These are phyloP conservation scores for Phascolomyces articulosus DNA, from an alignment of 371 early-diverging fungal genomes.

Conservation along the genomic window DNA sequence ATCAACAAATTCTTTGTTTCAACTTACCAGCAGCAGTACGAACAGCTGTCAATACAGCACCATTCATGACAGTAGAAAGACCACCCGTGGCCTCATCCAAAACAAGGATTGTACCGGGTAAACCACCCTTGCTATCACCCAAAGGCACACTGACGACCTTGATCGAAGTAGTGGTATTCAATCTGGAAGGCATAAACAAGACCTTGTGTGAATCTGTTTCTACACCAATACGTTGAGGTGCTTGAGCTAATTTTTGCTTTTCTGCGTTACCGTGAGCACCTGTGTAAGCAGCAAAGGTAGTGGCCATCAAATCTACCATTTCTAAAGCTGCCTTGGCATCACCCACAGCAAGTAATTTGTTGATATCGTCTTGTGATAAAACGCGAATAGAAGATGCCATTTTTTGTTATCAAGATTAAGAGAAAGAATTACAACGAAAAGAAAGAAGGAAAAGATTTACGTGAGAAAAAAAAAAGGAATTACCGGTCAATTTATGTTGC, in stretches of 20 bases:
- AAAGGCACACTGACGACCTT: conserved; percentile 63
- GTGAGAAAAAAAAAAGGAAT: conserved; percentile 6
- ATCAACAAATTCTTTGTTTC: too few relatives aligned
- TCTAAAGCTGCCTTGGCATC: conserved; percentile 22
- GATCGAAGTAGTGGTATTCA: conserved; percentile 53
- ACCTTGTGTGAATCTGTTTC: conserved; percentile 46
- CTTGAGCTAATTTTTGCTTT: conserved; percentile 43
- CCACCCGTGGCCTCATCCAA: conserved; percentile 54
- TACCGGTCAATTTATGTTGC: neutral
- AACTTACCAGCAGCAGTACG: conserved; percentile 63
- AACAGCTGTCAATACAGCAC: conserved; percentile 56
- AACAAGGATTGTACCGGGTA: conserved; percentile 59
- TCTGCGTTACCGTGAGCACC: conserved; percentile 22
- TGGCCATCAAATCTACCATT: conserved; percentile 44
- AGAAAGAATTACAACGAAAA: neutral
- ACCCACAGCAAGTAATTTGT: conserved; percentile 25
- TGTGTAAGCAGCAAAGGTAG: conserved; percentile 36
- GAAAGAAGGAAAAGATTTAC: neutral
- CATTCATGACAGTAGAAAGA: conserved; percentile 60
- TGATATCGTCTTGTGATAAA: conserved; percentile 33
- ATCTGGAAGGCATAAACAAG: conserved; percentile 63
- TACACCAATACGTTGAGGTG: conserved; percentile 53
- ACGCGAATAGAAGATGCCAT: conserved; percentile 26
- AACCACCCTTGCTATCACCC: conserved; percentile 47
- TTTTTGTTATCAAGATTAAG: neutral